Conservation (phyloP, 192 early-diverging fungal genomes). For the Backusella mclennaniae region DNA sequence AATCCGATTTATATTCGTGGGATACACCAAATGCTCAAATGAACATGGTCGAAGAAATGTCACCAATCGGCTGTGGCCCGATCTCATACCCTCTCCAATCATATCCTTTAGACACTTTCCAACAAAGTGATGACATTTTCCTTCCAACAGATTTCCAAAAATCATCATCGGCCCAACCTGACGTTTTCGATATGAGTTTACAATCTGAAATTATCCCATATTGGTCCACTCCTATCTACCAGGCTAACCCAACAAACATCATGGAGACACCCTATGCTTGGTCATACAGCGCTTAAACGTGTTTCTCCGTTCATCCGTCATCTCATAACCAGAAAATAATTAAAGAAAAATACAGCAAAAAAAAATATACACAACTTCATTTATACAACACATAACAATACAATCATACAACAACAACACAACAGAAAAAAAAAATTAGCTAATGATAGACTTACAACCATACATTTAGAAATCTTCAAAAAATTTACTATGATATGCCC, state of each 20-base stretch:
- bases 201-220: slow-evolving; percentile 1
- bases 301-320: background rate
- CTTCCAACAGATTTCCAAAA: background rate
- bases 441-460: background rate
- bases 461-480: background rate
- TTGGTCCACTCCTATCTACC: background rate
- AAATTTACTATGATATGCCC: slow-evolving; percentile 1
- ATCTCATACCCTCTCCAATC: background rate
- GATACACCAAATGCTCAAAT: slow-evolving; percentile 1
- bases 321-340: background rate
- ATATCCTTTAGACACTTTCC: background rate
- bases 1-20: slow-evolving; percentile 13
- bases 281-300: background rate
- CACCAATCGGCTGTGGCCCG: slow-evolving; percentile 17
- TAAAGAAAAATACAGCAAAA: background rate
- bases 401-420: background rate
- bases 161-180: background rate
- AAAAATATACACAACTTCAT: background rate
- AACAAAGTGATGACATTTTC: background rate
- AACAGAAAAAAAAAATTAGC: slow-evolving; percentile 3
- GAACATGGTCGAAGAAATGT: background rate
- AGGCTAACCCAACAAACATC: slow-evolving; percentile 1
- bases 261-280: background rate
- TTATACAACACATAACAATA: slow-evolving; percentile 8
- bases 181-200: background rate